Evolutionary conservation across 2,329 filamentous ascomycete genomes (phyloP), one percentile per base, ranked within the genome.

Genomic region (Aspergillus sp.): DNA sequence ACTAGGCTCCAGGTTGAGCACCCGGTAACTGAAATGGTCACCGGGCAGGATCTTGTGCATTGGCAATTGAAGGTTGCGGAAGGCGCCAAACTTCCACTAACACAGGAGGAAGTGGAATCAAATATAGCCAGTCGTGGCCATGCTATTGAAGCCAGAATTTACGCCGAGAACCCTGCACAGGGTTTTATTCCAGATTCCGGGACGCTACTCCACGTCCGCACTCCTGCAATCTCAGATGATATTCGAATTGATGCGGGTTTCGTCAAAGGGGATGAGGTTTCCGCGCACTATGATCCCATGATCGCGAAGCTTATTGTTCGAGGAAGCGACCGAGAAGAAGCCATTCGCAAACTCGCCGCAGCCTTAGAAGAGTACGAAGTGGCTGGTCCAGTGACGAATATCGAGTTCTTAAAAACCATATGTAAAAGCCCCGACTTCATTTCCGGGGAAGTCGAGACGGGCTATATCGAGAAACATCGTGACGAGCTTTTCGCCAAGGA

Each of bases 261-360:
- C 72, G 85, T 93, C 27, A 84, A 92, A 65, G 95, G 95, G 25
- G 93, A 96, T 71, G 91, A 91, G 62, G 90, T 99, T 3, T 96
- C 93, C 0, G 91, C 93, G 58, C 90, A 95, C 55, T 99, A 99
- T 74, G 95, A 99, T 67, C 95, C 95, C 27, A 99, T 99, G 95
- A 96, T 99, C 65, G 91, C 95, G 45, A 99, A 99, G 77, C 84
- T 99, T 52, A 99, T 99, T 66, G 91, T 98, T 6, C 86, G 90
- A 57, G 95, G 90, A 0, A 84, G 86, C 15, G 89, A 89, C 56
- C 84, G 95, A 59, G 84, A 89, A 70, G 88, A 90, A 25, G 91
- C 93, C 3, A 88, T 99, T 50, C 87, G 90, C 58, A 96, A 91
- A 73, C 82, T 99, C 58, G 86, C 87, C 39, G 81, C 87, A 4